Conservation (phyloP, 768 basidiomycete genomes). For the Collybiopsis confluens region DNA sequence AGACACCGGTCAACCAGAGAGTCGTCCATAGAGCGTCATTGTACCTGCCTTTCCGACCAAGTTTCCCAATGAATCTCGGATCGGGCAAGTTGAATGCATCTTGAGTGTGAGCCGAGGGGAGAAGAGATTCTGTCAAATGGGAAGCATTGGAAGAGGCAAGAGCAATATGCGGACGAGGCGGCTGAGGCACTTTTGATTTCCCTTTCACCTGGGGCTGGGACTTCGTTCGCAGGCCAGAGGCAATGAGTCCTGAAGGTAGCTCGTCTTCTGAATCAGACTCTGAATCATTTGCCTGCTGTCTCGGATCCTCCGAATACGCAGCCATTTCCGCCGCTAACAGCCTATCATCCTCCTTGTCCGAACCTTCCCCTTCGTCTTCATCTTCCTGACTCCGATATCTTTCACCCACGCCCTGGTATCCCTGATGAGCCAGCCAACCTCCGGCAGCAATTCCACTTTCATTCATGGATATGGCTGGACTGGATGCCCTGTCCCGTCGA, state of each 20-base stretch:
- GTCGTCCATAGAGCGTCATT: conserved; percentile 73
- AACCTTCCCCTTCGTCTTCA: conserved; percentile 38
- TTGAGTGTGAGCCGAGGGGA: conserved; percentile 44
- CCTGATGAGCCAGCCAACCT: conserved; percentile 17
- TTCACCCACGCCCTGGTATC: conserved; percentile 26
- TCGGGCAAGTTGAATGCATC: conserved; percentile 78
- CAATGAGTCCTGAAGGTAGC: too few species aligned
- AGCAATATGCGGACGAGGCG: background rate
- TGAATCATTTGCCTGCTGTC: conserved; percentile 18
- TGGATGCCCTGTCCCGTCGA: conserved; percentile 22
- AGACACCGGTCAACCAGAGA: conserved; percentile 53
- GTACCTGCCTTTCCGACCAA: conserved; percentile 57
- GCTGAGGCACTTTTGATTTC: conserved; percentile 22
- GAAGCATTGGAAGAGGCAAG: conserved; percentile 32
- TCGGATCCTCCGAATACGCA: conserved; percentile 43
- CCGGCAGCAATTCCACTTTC: conserved; percentile 9
- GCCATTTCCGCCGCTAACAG: conserved; percentile 79
- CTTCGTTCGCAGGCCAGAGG: background rate
- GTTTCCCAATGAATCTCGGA: conserved; percentile 45
- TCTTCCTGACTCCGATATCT: conserved; percentile 17
- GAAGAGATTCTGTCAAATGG: conserved; percentile 73
- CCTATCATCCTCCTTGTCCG: conserved; percentile 27
- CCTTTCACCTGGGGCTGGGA: background rate
- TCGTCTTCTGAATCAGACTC: background rate
- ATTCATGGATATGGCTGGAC: background rate